Conservation (phyloP, 2,329 filamentous ascomycete genomes). For the Periglandula ipomoeae region DNA sequence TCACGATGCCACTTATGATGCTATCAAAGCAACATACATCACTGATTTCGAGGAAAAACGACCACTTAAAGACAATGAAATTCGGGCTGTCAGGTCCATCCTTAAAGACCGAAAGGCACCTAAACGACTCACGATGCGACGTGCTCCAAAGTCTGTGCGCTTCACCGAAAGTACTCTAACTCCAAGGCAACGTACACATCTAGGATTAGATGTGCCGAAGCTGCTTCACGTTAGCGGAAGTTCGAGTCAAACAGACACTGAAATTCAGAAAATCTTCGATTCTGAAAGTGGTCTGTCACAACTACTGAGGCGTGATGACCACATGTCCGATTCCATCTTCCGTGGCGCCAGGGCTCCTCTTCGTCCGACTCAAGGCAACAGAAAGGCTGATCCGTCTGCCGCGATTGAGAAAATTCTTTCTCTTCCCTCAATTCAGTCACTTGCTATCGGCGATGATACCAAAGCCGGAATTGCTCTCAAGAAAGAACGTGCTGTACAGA, state of each 20-base stretch:
- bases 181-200: slow-evolving; percentile 17
- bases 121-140: slow-evolving; percentile 16
- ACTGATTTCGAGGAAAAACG: slow-evolving; percentile 14
- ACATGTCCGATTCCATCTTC: not conserved
- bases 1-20: slow-evolving; percentile 13
- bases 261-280: not conserved
- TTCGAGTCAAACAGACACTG: not conserved
- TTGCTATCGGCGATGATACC: slow-evolving; percentile 20
- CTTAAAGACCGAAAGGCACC: slow-evolving; percentile 19
- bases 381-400: slow-evolving; percentile 10
- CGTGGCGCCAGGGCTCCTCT: not conserved
- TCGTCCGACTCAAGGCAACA: not conserved
- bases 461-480: slow-evolving; percentile 9
- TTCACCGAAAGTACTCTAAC: slow-evolving; percentile 19
- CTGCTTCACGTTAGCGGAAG: slow-evolving; percentile 3
- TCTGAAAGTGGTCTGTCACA: not conserved
- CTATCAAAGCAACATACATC: slow-evolving; percentile 13
- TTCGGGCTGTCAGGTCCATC: slow-evolving; percentile 17
- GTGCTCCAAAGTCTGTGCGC: slow-evolving; percentile 19
- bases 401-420: slow-evolving; percentile 18
- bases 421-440: slow-evolving; percentile 16
- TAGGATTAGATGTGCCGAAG: slow-evolving; percentile 18
- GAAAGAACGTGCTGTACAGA: slow-evolving; percentile 13
- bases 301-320: not conserved
- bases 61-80: slow-evolving; percentile 13